phyloP scores from a whole-genome alignment of 176 grass and related monocot genomes.

The Eragrostis nindensis region DNA sequence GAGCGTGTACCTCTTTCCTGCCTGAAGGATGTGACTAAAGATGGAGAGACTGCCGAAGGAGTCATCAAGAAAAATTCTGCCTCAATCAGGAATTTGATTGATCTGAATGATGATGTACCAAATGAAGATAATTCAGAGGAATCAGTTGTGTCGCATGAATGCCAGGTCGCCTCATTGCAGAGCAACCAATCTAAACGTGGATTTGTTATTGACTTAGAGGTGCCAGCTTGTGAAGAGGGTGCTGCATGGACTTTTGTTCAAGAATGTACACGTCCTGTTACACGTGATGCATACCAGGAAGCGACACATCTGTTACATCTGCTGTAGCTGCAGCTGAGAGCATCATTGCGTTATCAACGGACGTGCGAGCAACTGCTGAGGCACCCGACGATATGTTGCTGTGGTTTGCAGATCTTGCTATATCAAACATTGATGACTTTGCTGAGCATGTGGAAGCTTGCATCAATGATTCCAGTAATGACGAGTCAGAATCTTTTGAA shows the following conservation, averaged over 20 bases:
- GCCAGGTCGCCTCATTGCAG: slow-evolving; percentile 33
- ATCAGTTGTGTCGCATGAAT: slow-evolving; percentile 38
- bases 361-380: slow-evolving; percentile 35
- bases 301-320: slow-evolving; percentile 25
- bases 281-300: slow-evolving; percentile 25
- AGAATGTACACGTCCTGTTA: neutral
- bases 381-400: slow-evolving; percentile 41
- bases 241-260: slow-evolving; percentile 31
- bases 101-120: slow-evolving; percentile 69
- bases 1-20: slow-evolving; percentile 30
- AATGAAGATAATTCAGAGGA: slow-evolving; percentile 45
- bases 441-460: slow-evolving; percentile 12
- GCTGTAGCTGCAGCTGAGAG: slow-evolving; percentile 60
- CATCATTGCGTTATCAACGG: slow-evolving; percentile 67
- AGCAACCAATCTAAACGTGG: slow-evolving; percentile 43
- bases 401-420: slow-evolving; percentile 69
- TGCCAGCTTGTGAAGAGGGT: slow-evolving; percentile 42
- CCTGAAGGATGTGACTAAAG: slow-evolving; percentile 25
- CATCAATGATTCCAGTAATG: slow-evolving; percentile 42
- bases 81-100: slow-evolving; percentile 41
- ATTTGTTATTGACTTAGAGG: slow-evolving; percentile 58
- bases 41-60: slow-evolving; percentile 31
- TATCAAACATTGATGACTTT: slow-evolving; percentile 33
- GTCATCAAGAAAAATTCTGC: slow-evolving; percentile 16
- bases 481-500: slow-evolving; percentile 70